These are phyloP conservation scores for Ceratocystiopsis sp. DNA, from an alignment of 2,329 filamentous ascomycete species.

Conservation along the genomic window DNA sequence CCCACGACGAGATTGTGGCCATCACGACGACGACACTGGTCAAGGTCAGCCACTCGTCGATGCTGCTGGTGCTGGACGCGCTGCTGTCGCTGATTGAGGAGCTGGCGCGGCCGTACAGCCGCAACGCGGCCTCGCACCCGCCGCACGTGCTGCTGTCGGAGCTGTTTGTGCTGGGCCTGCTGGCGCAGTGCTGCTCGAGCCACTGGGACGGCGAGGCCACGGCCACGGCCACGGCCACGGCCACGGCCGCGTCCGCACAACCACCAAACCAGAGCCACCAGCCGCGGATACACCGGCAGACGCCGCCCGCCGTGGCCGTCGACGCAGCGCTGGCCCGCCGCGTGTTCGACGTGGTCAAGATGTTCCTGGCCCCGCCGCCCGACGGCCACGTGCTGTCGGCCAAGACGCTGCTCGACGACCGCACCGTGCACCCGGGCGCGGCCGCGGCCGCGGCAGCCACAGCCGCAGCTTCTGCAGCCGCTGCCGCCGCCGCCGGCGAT, in stretches of 20 bases:
- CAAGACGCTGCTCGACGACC: slow-evolving; percentile 37
- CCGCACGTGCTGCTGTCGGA: slow-evolving; percentile 46
- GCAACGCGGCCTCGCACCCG: slow-evolving; percentile 33
- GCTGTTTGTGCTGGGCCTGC: slow-evolving; percentile 43
- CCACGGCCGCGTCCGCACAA: slow-evolving; percentile 1
- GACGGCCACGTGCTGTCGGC: slow-evolving; percentile 40
- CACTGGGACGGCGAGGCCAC: slow-evolving; percentile 31
- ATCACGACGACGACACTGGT: slow-evolving; percentile 45
- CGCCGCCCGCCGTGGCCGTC: slow-evolving; percentile 22
- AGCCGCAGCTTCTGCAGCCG: no score
- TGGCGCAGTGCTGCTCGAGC: slow-evolving; percentile 47
- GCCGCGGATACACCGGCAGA: slow-evolving; percentile 12
- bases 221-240: slow-evolving; percentile 9
- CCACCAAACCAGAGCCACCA: slow-evolving; percentile 5
- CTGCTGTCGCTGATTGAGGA: slow-evolving; percentile 42
- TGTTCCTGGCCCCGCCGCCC: slow-evolving; percentile 40
- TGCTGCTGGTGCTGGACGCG: slow-evolving; percentile 37
- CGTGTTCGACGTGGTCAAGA: slow-evolving; percentile 36
- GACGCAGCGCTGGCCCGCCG: slow-evolving; percentile 34
- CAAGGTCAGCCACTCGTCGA: slow-evolving; percentile 37
- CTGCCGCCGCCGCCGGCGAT: no score
- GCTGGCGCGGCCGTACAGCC: slow-evolving; percentile 33
- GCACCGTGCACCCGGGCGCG: background rate
- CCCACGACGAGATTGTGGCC: slow-evolving; percentile 42
- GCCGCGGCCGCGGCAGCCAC: background rate